Evolutionary conservation across 1,284 basidiomycete species (phyloP), one percentile per base, ranked within the genome.

Genomic region (Moesziomyces sp.): DNA sequence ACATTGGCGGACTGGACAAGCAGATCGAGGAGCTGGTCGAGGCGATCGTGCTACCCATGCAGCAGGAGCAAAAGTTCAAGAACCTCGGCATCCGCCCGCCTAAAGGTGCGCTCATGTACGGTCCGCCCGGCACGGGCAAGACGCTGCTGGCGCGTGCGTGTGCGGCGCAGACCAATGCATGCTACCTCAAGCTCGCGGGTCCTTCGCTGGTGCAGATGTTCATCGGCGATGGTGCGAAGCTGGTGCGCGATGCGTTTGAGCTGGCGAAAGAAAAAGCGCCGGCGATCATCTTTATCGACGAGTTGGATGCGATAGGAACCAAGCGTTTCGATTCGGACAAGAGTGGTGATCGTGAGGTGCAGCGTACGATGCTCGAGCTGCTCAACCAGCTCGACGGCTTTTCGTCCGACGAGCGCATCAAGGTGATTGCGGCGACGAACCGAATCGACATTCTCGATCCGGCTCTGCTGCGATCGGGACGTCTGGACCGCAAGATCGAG

Each of bases 281-380:
- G 5, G 96, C 94, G 55, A 99, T 99, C 73, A 93, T 99, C 42
- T 99, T 99, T 85, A 99, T 99, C 84, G 97, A 99, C 84, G 97
- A 99, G 85, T 93, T 99, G 69, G 97, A 99, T 83, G 97, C 97
- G 34, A 90, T 99, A 81, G 97, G 97, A 82, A 99, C 96, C 5
- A 99, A 99, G 86, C 92, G 96, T 88, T 97, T 99, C 85, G 97
- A 99, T 78, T 96, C 93, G 42, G 96, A 95, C 68, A 97, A 95
- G 28, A 93, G 94, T 47, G 97, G 97, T 73, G 96, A 99, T 86
- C 91, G 96, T 70, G 97, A 99, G 87, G 97, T 99, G 76, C 97
- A 99, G 85, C 90, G 97, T 62, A 99, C 97, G 46, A 99, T 99
- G 97, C 88, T 99, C 84, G 97, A 99, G 84, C 88, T 99, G 54